phyloP scores from a whole-genome alignment of 208 protist species.

The Naegleria fowleri region DNA sequence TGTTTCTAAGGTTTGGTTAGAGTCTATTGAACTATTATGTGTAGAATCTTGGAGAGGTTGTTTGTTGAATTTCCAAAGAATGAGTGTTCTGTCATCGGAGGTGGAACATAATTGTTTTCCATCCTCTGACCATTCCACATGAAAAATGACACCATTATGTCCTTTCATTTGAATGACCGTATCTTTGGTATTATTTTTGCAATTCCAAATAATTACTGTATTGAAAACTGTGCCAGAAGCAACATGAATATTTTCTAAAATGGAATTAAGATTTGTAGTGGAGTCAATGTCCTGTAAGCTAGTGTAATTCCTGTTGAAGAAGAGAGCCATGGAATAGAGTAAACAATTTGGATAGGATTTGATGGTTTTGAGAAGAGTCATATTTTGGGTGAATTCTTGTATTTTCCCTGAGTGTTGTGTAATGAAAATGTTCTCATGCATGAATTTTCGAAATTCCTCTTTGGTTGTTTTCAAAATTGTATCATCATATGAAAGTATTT shows the following conservation, averaged over 20 bases:
- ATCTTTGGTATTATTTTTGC: neutral
- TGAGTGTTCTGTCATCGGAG: neutral
- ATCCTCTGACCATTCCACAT: neutral
- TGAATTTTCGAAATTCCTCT: neutral
- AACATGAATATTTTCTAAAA: neutral
- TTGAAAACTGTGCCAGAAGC: neutral
- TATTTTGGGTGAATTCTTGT: neutral
- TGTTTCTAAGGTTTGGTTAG: neutral
- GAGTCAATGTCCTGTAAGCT: no score
- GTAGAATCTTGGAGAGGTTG: neutral
- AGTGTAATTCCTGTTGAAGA: neutral
- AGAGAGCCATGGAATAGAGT: neutral
- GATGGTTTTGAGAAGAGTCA: neutral
- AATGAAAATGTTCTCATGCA: neutral
- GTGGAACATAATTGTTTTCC: neutral
- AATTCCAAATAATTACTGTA: neutral
- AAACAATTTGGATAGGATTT: conserved; percentile 5
- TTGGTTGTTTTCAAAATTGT: neutral
- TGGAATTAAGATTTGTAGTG: neutral
- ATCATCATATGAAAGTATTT: neutral
- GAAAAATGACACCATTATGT: neutral
- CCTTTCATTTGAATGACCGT: neutral
- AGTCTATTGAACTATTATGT: neutral
- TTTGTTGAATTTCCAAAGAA: neutral
- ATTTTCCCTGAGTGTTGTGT: neutral